Conservation (phyloP, 805 yeast genomes). For the Nakazawaea ishiwadae region DNA sequence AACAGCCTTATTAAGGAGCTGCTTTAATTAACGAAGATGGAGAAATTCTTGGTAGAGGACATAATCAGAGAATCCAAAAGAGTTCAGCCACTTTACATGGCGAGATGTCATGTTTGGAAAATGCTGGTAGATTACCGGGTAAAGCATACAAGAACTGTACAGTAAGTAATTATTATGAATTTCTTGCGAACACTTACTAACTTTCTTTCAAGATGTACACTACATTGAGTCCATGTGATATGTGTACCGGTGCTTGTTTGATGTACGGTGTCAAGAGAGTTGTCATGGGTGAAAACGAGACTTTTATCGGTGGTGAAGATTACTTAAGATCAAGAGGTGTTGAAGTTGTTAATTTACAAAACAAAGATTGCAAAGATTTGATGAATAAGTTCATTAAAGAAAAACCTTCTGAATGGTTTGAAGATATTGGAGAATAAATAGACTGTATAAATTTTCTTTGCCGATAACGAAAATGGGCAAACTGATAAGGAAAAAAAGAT, state of each 20-base stretch:
- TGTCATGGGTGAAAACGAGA: conserved; percentile 85
- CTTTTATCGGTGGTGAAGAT: conserved; percentile 80
- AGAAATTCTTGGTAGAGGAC: conserved; percentile 80
- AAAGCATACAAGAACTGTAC: conserved; percentile 78
- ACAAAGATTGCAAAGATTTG: conserved; percentile 57
- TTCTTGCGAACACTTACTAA: background rate
- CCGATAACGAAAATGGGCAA: background rate
- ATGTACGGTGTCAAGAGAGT: conserved; percentile 85
- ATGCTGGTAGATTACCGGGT: conserved; percentile 86
- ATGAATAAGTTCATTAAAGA: conserved; percentile 78
- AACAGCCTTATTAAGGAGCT: too few species aligned
- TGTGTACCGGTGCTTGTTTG: conserved; percentile 93
- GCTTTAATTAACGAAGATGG: conserved; percentile 74
- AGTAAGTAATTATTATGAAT: conserved; percentile 18
- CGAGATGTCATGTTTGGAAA: conserved; percentile 83
- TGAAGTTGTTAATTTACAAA: conserved; percentile 60
- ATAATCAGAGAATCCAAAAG: conserved; percentile 85
- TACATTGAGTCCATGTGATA: conserved; percentile 86
- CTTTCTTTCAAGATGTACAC: conserved; percentile 81
- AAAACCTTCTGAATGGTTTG: conserved; percentile 75
- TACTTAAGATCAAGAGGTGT: conserved; percentile 64
- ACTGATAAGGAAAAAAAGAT: background rate
- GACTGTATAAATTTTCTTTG: background rate
- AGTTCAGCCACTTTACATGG: conserved; percentile 85
- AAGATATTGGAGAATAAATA: conserved; percentile 60